phyloP scores from a whole-genome alignment of 768 basidiomycete genomes.

The Psilocybe cyanescens region DNA sequence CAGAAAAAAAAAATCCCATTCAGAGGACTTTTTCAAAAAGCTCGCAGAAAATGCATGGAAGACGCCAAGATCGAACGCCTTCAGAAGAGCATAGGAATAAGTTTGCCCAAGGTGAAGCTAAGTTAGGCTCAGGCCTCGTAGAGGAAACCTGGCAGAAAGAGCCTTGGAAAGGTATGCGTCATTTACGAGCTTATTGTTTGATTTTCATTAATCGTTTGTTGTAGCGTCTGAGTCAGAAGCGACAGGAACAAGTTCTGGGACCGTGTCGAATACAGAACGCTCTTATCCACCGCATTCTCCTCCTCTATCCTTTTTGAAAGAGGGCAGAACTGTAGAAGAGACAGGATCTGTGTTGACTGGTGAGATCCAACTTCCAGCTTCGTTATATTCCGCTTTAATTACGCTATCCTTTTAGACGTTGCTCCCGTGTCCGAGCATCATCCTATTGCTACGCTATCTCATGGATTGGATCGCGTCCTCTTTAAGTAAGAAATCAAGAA shows the following conservation, averaged over 20 bases:
- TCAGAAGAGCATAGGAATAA: too few relatives aligned
- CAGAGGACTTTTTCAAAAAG: too few relatives aligned
- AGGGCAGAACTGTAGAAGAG: conserved; percentile 9
- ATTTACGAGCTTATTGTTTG: too few relatives aligned
- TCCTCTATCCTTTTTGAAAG: conserved; percentile 7
- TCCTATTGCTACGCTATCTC: conserved; percentile 62
- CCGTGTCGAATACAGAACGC: background rate
- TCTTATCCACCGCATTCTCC: conserved; percentile 17
- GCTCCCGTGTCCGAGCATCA: conserved; percentile 45
- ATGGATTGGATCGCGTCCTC: conserved; percentile 67
- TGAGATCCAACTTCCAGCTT: background rate
- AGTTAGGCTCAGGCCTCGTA: too few relatives aligned
- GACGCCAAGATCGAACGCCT: too few relatives aligned
- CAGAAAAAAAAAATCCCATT: background rate
- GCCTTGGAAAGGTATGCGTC: background rate
- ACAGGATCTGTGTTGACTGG: conserved; percentile 11
- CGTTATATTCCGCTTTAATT: too few relatives aligned
- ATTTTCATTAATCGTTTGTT: too few relatives aligned
- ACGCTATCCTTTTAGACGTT: conserved; percentile 39
- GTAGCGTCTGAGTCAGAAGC: too few relatives aligned
- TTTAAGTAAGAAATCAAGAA: conserved; percentile 34
- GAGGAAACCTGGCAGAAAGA: background rate
- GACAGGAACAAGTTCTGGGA: background rate
- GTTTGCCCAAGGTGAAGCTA: too few relatives aligned
- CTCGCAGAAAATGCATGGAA: too few relatives aligned